Conservation (phyloP, 2,329 filamentous ascomycete species). For the Sclerotinia subarctica region DNA sequence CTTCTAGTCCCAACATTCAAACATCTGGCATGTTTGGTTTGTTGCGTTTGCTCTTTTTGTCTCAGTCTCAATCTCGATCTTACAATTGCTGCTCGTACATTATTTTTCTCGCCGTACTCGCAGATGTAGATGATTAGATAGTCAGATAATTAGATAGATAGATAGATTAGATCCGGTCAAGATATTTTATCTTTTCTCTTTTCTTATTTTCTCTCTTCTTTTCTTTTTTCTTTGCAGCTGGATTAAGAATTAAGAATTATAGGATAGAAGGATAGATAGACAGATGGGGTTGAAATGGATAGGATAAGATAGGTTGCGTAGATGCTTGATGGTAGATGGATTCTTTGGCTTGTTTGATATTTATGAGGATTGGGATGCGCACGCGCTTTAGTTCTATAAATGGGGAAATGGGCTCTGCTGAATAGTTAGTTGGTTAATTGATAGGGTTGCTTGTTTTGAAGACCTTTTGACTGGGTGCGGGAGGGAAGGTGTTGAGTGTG, state of each 20-base stretch:
- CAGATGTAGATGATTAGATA: not conserved
- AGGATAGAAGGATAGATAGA: not conserved
- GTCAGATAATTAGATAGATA: too few relatives aligned
- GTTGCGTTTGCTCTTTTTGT: not conserved
- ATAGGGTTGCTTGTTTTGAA: not conserved
- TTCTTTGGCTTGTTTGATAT: not conserved
- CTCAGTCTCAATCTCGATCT: not conserved
- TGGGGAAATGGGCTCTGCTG: conserved; percentile 6
- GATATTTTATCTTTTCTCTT: not conserved
- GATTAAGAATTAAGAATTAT: not conserved
- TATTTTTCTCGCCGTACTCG: not conserved
- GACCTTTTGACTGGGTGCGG: too few relatives aligned
- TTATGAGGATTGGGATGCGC: not conserved
- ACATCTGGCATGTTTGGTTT: conserved; percentile 9
- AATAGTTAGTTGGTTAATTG: not conserved
- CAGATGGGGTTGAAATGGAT: not conserved
- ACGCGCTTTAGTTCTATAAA: not conserved
- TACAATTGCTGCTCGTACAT: not conserved
- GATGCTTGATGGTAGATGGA: not conserved
- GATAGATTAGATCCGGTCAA: conserved; percentile 8
- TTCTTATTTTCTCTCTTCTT: not conserved
- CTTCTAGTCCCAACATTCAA: not conserved
- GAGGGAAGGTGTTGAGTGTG: too few relatives aligned
- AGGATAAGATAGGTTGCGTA: not conserved
- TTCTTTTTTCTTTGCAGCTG: not conserved